phyloP scores from a whole-genome alignment of 495 filamentous ascomycete species.

The Hyaloscypha hepaticicola region DNA sequence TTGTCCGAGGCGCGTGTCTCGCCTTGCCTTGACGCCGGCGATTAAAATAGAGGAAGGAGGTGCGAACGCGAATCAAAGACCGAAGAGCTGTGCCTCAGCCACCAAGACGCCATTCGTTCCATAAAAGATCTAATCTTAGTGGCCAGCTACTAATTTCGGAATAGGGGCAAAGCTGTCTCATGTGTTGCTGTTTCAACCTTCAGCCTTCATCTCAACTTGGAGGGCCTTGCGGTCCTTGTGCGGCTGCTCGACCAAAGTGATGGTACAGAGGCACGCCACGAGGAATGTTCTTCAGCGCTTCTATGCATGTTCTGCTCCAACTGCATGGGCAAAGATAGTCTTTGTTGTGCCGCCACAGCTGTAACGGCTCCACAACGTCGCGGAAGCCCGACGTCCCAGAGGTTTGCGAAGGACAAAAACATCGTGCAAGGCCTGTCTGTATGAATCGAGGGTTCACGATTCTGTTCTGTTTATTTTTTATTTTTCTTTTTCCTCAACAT shows the following conservation, averaged over 20 bases:
- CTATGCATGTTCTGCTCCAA: too few relatives aligned
- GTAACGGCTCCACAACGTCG: not conserved
- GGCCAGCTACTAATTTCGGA: not conserved
- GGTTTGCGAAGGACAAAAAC: not conserved
- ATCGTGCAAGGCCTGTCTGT: not conserved
- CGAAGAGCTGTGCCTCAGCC: not conserved
- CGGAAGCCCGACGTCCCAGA: not conserved
- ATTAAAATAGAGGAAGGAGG: not conserved
- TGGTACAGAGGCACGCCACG: not conserved
- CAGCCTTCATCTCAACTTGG: not conserved
- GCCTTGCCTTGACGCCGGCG: not conserved
- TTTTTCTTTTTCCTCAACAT: not conserved
- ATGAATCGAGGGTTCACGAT: not conserved
- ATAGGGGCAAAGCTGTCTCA: not conserved
- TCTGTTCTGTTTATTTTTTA: not conserved
- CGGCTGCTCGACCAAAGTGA: not conserved
- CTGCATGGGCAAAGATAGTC: too few relatives aligned
- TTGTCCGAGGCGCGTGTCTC: not conserved
- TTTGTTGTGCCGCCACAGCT: too few relatives aligned
- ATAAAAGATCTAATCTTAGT: not conserved
- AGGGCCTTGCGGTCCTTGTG: not conserved
- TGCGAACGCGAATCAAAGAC: not conserved
- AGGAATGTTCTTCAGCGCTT: not conserved
- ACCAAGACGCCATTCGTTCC: not conserved
- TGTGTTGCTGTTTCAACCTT: not conserved